Base-by-base conservation (phyloP, 1,139 yeast genomes). In the Schizosaccharomyces versatilis region DNA sequence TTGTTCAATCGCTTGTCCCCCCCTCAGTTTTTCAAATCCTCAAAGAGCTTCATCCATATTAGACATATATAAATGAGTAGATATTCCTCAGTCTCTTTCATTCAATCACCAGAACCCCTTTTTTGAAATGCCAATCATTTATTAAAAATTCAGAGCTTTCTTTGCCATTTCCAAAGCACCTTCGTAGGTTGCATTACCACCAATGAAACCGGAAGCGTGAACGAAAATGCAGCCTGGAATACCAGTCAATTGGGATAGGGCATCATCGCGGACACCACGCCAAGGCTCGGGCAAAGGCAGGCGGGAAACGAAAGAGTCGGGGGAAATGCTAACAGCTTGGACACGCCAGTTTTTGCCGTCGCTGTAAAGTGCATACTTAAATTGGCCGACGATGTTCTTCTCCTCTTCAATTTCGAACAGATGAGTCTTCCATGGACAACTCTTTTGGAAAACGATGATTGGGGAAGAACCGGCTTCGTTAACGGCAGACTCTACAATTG, bases 171-270 rank as follows among this genome's bases (percentile, higher is more conserved):
- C 69, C 57, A 84, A 67, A 15, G 82, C 97, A 36, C 83, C 83
- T 54, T 85, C 96, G 61, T 74, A 71, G 39, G 94, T 74, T 64
- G 79, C 74, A 59, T 93, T 85, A 54, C 99, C 99, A 41, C 98
- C 98, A 65, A 90, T 90, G 69, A 90, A 90, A 0, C 99, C 98
- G 52, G 95, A 84, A 51, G 97, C 96, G 63, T 90, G 99, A 56
- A 93, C 79, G 66, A 90, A 90, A 39, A 88, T 79, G 65, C 95
- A 84, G 2, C 84, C 95, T 19, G 77, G 79, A 57, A 90, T 76
- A 17, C 94, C 95, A 42, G 86, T 71, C 61, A 75, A 70, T 60
- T 79, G 72, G 60, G 83, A 77, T 62, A 90, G 74, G 51, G 73
- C 83, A 40, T 82, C 88, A 65, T 90, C 98, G 65, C 98, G 78